Evolutionary conservation across 1,139 yeast species (phyloP), one percentile per base, ranked within the genome.

Genomic region (Taiozyma sp.): DNA sequence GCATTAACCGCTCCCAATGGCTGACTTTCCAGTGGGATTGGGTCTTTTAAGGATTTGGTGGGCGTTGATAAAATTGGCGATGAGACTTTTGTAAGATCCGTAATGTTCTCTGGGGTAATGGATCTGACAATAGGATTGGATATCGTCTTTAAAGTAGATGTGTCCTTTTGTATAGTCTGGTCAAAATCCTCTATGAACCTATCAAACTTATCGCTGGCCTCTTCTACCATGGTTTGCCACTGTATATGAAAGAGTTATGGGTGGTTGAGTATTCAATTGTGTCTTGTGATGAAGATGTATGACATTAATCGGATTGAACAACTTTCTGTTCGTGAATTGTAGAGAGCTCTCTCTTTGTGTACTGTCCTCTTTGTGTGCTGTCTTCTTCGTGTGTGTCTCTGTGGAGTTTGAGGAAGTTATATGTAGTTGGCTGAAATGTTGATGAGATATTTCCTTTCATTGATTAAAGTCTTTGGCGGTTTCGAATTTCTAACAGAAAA

Each of bases 171-270:
- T 22, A 62, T 47, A 8, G 47, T 49, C 46, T 51, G 47, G 42
- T 62, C 65, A 26, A 60, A 60, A 45, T 59, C 56, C 43, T 57
- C 52, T 40, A 62, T 60, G 48, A 62, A 62, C 44, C 53, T 48
- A 41, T 62, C 65, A 37, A 62, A 62, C 47, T 59, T 59, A 42
- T 49, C 56, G 22, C 41, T 37, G 22, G 14, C 41, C 13, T 37
- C 41, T 37, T 37, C 41, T 19, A 14, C 14, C 41, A 37, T 35
- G 14, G 11, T 35, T 30, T 14, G 13, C 13, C 9, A 28, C n/a
- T 30, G 34, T 29, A 10, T 9, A 11, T 11, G 11, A 13, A 24
- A 2, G 26, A 24, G 3, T 30, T 30, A 30, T 9, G 34, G n/a
- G 6, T 13, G n/a, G n/a, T 13, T 32, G 19, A 19, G 35, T 32